Conservation (phyloP, 176 grass and related monocot genomes). For the Oryza meyeriana region DNA sequence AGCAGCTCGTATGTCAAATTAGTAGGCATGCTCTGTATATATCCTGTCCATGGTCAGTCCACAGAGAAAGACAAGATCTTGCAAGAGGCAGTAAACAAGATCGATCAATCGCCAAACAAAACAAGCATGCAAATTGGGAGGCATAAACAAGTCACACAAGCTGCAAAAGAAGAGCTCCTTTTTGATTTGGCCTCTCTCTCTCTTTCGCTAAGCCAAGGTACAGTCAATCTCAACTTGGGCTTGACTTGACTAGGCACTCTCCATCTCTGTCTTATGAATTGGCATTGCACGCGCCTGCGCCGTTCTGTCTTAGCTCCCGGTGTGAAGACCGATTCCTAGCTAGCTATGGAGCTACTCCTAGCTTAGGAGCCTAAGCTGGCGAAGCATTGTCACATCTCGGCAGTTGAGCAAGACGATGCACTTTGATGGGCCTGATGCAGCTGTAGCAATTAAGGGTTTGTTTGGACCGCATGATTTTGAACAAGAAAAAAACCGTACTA, state of each 20-base stretch:
- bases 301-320: neutral
- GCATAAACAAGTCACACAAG: neutral
- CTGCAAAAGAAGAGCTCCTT: neutral
- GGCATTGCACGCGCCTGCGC: neutral
- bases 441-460: no score
- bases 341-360: no score
- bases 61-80: neutral
- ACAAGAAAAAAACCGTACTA: no score
- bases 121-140: neutral
- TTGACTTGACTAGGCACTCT: slow-evolving; percentile 28
- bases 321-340: neutral
- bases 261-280: neutral
- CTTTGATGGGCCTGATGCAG: no score
- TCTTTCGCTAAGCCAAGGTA: slow-evolving; percentile 36
- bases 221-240: slow-evolving; percentile 18
- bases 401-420: neutral
- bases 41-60: neutral
- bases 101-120: slow-evolving; percentile 21
- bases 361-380: neutral
- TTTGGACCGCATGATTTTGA: no score
- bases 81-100: neutral
- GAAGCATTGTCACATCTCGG: slow-evolving; percentile 36
- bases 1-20: no score
- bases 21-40: neutral
- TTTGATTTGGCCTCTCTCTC: neutral